phyloP scores from a whole-genome alignment of 176 grass and related monocot species.

The Phragmites australis region DNA sequence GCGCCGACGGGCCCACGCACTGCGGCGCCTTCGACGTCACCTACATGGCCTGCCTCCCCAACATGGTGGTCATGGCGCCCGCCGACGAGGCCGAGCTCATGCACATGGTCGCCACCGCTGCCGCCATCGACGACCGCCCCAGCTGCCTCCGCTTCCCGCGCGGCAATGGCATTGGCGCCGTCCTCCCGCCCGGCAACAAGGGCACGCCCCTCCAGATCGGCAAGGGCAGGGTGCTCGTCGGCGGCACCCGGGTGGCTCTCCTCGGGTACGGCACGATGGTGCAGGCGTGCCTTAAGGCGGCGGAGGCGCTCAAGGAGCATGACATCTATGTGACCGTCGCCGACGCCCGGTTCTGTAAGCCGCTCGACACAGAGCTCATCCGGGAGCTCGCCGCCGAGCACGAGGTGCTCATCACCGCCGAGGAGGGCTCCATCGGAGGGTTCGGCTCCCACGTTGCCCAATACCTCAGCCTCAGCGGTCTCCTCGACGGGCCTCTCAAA shows the following conservation, averaged over 20 bases:
- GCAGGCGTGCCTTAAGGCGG: constrained; percentile 77
- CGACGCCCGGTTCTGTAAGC: constrained; percentile 90
- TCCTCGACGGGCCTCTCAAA: constrained; percentile 81
- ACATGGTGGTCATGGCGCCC: constrained; percentile 99
- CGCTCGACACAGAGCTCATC: constrained; percentile 66
- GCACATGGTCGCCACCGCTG: constrained; percentile 95
- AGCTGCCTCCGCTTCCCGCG: constrained; percentile 89
- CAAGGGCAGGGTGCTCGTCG: constrained; percentile 71
- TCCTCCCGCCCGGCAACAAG: constrained; percentile 55
- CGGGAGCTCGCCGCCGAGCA: constrained; percentile 67
- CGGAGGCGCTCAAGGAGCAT: constrained; percentile 60
- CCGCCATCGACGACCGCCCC: constrained; percentile 79
- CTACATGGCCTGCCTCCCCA: constrained; percentile 93
- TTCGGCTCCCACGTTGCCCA: constrained; percentile 85
- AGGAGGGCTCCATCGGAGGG: constrained; percentile 86
- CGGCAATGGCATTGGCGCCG: constrained; percentile 70
- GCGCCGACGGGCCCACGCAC: constrained; percentile 90
- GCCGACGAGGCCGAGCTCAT: constrained; percentile 89
- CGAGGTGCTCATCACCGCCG: constrained; percentile 79
- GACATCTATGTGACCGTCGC: constrained; percentile 72
- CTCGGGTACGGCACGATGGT: constrained; percentile 87
- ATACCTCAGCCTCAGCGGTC: constrained; percentile 70
- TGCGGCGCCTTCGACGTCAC: constrained; percentile 93
- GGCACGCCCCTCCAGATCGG: constrained; percentile 72
- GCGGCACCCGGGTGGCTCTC: constrained; percentile 66